Conservation (phyloP, 2,329 filamentous ascomycete species). For the Ceratocystis albifundus region DNA sequence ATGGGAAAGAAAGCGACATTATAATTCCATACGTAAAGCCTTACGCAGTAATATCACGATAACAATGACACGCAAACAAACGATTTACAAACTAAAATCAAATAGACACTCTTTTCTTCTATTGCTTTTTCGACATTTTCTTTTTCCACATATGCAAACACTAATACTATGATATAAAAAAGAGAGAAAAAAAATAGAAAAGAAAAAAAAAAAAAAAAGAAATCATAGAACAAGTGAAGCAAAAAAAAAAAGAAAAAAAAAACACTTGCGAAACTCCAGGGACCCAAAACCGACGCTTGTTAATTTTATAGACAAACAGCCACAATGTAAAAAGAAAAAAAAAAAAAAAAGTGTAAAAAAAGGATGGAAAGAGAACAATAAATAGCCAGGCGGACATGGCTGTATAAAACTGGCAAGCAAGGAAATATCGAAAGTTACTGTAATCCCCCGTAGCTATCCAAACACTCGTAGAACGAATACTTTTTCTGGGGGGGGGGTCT, state of each 20-base stretch:
- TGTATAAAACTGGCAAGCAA: background rate
- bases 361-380: background rate
- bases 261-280: constrained; percentile 2
- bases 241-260: background rate
- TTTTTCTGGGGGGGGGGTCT: background rate
- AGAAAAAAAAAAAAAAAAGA: background rate
- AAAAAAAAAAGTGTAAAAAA: constrained; percentile 12
- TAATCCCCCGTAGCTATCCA: background rate
- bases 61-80: constrained; percentile 16
- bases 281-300: constrained; percentile 19
- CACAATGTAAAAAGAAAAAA: background rate
- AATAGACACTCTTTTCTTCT: constrained; percentile 3
- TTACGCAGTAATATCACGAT: constrained; percentile 8
- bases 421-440: background rate
- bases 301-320: constrained; percentile 15
- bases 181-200: background rate
- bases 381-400: background rate
- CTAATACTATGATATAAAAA: background rate
- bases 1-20: background rate
- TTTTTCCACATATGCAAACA: background rate
- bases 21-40: constrained; percentile 9
- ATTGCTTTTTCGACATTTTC: background rate
- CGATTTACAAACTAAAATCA: background rate
- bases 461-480: background rate
- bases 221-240: background rate